Evolutionary conservation across 495 filamentous ascomycete species (phyloP).

Genomic region (Tuber calosporum): DNA sequence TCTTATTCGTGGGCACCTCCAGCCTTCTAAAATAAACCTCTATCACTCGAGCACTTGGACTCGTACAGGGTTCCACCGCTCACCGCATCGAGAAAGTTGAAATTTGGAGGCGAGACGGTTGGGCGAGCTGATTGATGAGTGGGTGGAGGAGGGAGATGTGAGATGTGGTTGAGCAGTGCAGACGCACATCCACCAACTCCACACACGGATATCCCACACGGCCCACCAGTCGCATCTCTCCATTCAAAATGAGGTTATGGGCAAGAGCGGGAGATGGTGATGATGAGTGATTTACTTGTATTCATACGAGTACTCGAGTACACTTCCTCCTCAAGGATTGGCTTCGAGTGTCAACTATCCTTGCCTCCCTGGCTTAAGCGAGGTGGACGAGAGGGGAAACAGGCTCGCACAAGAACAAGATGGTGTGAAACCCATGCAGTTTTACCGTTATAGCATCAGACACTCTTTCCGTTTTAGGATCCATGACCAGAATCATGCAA

Average conservation of each 20-base stretch:
- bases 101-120: neutral
- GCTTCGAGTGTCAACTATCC: neutral
- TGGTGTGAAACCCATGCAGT: slow-evolving; percentile 29
- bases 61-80: neutral
- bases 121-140: neutral
- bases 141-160: neutral
- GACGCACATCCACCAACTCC: neutral
- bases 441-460: slow-evolving; percentile 38
- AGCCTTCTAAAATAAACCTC: neutral
- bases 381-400: neutral
- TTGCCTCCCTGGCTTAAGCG: neutral
- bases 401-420: neutral
- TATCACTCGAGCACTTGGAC: neutral
- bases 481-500: slow-evolving; percentile 25
- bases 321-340: neutral
- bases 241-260: neutral
- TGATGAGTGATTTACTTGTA: slow-evolving; percentile 1
- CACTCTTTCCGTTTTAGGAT: slow-evolving; percentile 39
- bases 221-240: neutral
- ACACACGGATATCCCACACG: neutral
- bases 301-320: no score
- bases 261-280: neutral
- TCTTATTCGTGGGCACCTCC: neutral
- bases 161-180: neutral
- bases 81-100: neutral